Base-by-base conservation (phyloP, 1,284 basidiomycete genomes). In the Fomitopsis palustris region DNA sequence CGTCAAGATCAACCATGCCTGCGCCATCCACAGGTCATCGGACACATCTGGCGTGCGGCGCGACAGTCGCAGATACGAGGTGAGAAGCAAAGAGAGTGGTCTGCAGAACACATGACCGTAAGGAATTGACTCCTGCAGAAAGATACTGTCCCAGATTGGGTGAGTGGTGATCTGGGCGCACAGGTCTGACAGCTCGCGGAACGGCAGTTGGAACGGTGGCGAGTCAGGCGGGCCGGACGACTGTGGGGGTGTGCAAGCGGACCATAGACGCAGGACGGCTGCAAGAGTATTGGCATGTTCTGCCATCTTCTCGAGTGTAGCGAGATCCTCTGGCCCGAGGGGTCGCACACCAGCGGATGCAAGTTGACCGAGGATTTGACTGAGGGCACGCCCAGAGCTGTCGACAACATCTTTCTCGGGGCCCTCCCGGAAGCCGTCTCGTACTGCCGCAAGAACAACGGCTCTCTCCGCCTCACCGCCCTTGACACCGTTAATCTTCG, bases 401-500 rank as follows among this genome's bases (percentile, higher is more conserved):
- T 66, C 60, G 1, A 84, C 67, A 23, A 84, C 72, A 1, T 62
- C 63, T 52, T 70, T 72, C 63, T 80, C 80, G 16, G 63, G 65
- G 3, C 79, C 77, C 16, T 54, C 52, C n/a, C 74, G 72, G 62
- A 88, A 85, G 0, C 74, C 76, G 2, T 62, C 57, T 60, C 65
- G 68, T 10, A 84, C 55, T 16, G 67, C 62, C 7, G 70, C 66
- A 3, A 81, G 59, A 9, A 75, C 75, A 12, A 70, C 69, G 9
- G 64, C 65, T 57, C 85, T 79, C 68, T 93, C 92, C 16, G 72
- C 72, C 63, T 87, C 83, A 0, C 93, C 93, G 1, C 81, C 80
- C 64, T 76, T 82, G 12, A 85, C 70, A 0, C 83, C 81, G 69
- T 96, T 96, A 33, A 94, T 78, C 56, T 78, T 79, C 17, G 83